Percentiles rank a stretch among this genome's conserved stretches.
Evolutionary conservation across 495 filamentous ascomycete species (phyloP).

Genomic region (Penicillium taxi): DNA sequence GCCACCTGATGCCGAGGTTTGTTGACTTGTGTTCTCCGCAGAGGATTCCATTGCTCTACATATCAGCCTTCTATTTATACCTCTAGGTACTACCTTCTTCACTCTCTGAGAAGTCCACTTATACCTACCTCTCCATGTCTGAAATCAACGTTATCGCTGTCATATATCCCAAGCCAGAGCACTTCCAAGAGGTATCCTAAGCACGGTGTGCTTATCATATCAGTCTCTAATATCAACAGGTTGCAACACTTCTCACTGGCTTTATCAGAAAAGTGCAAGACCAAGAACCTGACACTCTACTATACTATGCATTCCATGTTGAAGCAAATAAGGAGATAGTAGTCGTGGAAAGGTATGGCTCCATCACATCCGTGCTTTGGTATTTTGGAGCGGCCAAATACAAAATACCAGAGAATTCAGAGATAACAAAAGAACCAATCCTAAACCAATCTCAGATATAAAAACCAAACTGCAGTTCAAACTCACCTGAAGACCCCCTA

Average conservation of each 20-base stretch:
- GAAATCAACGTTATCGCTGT: slow-evolving; percentile 26
- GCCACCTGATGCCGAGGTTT: no score
- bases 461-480: slow-evolving; percentile 22
- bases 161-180: slow-evolving; percentile 25
- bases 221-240: slow-evolving; percentile 10
- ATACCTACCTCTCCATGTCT: slow-evolving; percentile 20
- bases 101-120: no score
- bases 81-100: no score
- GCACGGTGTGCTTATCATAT: background rate
- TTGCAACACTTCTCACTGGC: slow-evolving; percentile 15
- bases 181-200: slow-evolving; percentile 23
- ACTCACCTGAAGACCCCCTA: slow-evolving; percentile 21
- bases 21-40: no score
- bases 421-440: background rate
- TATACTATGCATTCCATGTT: slow-evolving; percentile 25
- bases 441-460: slow-evolving; percentile 20
- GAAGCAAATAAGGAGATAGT: slow-evolving; percentile 24
- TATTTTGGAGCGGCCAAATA: background rate
- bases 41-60: no score
- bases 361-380: background rate
- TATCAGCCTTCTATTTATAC: no score
- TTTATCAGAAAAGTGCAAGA: slow-evolving; percentile 24
- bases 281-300: slow-evolving; percentile 26
- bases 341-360: slow-evolving; percentile 26
- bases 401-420: background rate